These are phyloP conservation scores for Alternaria rosae DNA, from an alignment of 2,329 filamentous ascomycete genomes.

Conservation along the genomic window DNA sequence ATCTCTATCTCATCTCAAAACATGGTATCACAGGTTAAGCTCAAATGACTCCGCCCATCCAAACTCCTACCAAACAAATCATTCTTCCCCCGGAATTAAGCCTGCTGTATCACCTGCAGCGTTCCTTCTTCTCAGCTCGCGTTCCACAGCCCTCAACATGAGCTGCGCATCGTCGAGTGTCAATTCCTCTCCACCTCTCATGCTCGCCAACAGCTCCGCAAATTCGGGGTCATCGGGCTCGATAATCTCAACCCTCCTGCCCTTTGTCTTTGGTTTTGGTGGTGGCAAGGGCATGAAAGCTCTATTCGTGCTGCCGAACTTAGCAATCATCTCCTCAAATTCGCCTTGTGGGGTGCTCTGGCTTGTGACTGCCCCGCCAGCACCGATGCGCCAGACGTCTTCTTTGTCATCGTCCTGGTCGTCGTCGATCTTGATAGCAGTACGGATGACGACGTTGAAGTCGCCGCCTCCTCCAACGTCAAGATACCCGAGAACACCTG, in stretches of 20 bases:
- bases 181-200: constrained; percentile 24
- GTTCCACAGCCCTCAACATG: constrained; percentile 25
- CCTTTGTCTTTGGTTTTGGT: constrained; percentile 15
- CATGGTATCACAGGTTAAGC: constrained; percentile 27
- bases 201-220: constrained; percentile 25
- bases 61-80: constrained; percentile 1
- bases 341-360: constrained; percentile 82
- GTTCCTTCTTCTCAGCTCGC: constrained; percentile 20
- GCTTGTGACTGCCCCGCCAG: constrained; percentile 88
- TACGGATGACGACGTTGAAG: constrained; percentile 91
- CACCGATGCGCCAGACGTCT: constrained; percentile 83
- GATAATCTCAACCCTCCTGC: constrained; percentile 25
- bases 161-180: constrained; percentile 28
- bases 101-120: constrained; percentile 4
- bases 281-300: constrained; percentile 35
- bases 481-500: constrained; percentile 88
- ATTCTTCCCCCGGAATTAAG: constrained; percentile 9
- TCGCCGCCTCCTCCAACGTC: constrained; percentile 85
- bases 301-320: constrained; percentile 48
- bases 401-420: constrained; percentile 20
- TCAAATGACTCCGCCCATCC: constrained; percentile 5
- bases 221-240: constrained; percentile 29
- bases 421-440: constrained; percentile 65
- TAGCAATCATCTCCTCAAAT: constrained; percentile 81
- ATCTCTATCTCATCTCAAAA: constrained; percentile 19